Conservation (phyloP, 2,329 filamentous ascomycete species). For the Aureobasidium musti region DNA sequence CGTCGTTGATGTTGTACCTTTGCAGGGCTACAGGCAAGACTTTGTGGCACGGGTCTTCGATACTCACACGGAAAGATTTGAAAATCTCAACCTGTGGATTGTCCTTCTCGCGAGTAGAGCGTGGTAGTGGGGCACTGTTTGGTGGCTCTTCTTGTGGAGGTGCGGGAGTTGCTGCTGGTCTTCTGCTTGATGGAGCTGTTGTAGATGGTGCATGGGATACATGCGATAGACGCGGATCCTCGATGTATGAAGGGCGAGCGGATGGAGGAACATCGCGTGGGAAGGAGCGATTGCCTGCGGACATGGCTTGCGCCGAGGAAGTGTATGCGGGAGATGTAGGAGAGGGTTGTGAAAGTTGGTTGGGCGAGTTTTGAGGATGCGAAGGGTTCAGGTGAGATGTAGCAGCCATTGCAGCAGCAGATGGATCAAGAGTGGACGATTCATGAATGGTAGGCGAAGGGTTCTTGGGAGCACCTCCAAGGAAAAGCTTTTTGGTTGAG, state of each 20-base stretch:
- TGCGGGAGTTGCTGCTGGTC: neutral
- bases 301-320: slow-evolving; percentile 35
- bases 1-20: slow-evolving; percentile 97
- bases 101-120: slow-evolving; percentile 33
- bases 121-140: slow-evolving; percentile 21
- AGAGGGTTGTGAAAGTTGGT: slow-evolving; percentile 47
- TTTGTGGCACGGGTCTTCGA: slow-evolving; percentile 97
- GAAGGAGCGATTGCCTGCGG: slow-evolving; percentile 38
- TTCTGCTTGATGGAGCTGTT: slow-evolving; percentile 38
- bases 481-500: slow-evolving; percentile 56
- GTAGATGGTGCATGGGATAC: slow-evolving; percentile 36
- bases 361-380: slow-evolving; percentile 49
- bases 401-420: slow-evolving; percentile 54
- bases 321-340: slow-evolving; percentile 54
- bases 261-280: slow-evolving; percentile 36
- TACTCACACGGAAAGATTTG: slow-evolving; percentile 96
- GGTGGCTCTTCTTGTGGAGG: slow-evolving; percentile 30
- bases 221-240: slow-evolving; percentile 34
- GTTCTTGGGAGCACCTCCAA: slow-evolving; percentile 52
- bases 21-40: slow-evolving; percentile 93
- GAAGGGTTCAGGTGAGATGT: slow-evolving; percentile 55
- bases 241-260: slow-evolving; percentile 31
- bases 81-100: slow-evolving; percentile 82
- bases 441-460: slow-evolving; percentile 55
- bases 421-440: slow-evolving; percentile 51